Evolutionary conservation across 108 stramenopile genomes (phyloP).

Genomic region (Skeletonema menzelii): DNA sequence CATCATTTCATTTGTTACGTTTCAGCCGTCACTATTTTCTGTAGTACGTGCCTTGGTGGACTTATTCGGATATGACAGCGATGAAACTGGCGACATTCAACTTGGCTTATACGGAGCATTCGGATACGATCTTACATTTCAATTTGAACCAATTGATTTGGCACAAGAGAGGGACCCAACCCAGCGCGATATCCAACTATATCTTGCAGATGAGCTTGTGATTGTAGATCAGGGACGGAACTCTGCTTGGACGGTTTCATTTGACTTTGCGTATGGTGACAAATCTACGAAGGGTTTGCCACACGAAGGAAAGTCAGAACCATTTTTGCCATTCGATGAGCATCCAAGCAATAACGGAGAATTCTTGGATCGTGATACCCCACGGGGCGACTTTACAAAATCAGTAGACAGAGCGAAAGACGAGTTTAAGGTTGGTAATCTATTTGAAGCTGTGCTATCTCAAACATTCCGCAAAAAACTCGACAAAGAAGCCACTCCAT

Average conservation of each 20-base stretch:
- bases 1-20: slow-evolving; percentile 1
- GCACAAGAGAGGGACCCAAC: slow-evolving; percentile 78
- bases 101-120: slow-evolving; percentile 96
- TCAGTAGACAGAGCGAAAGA: slow-evolving; percentile 89
- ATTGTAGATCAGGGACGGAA: slow-evolving; percentile 93
- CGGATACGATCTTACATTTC: slow-evolving; percentile 97
- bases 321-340: slow-evolving; percentile 61
- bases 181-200: slow-evolving; percentile 92
- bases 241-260: slow-evolving; percentile 90
- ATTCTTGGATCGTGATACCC: slow-evolving; percentile 81
- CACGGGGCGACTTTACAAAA: slow-evolving; percentile 80
- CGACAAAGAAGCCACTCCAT: slow-evolving; percentile 66
- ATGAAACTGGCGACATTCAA: slow-evolving; percentile 84
- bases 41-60: slow-evolving; percentile 90
- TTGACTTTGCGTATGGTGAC: slow-evolving; percentile 87
- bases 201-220: slow-evolving; percentile 91
- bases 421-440: slow-evolving; percentile 95
- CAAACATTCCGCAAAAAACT: slow-evolving; percentile 92
- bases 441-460: slow-evolving; percentile 95
- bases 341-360: slow-evolving; percentile 39
- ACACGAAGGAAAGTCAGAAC: slow-evolving; percentile 51
- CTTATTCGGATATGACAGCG: slow-evolving; percentile 74
- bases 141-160: slow-evolving; percentile 94
- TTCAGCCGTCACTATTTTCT: slow-evolving; percentile 80
- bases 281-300: slow-evolving; percentile 82